Evolutionary conservation across 2,329 filamentous ascomycete genomes (phyloP), one percentile per base, ranked within the genome.

Genomic region (Whalleya microplaca): DNA sequence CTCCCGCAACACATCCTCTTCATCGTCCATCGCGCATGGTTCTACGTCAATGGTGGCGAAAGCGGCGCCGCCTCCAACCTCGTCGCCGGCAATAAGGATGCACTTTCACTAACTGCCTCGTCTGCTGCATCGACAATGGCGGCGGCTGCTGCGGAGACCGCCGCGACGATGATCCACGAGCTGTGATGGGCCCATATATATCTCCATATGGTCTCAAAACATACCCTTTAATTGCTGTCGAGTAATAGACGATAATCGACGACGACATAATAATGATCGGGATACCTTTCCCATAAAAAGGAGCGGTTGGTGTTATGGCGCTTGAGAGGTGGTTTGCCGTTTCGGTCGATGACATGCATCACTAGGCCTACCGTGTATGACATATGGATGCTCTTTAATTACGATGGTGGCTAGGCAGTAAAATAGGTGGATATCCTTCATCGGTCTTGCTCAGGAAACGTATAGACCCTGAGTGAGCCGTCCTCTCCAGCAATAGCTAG

Each of bases 41-140:
- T 97, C 81, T 99, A 99, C 81, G 91, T 92, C 74, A 88, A 88
- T 63, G 95, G 95, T 65, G 92, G 96, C 71, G 83, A 85, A 56
- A 63, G 61, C 53, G 56, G 61, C 42, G 51, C 59, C 54, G 62
- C 58, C 12, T 61, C 64, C 12, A 78, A 82, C 55, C 45, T 69
- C 18, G 56, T 64, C 44, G 64, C 78, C 57, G 76, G 76, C 37
- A 78, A 75, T 20, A 77, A 78, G 68, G 75, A 74, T 32, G 75
- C 75, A 12, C 71, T 75, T 41, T 73, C 73, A 19, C 73, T 75
- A 32, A 75, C 73, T 12, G 73, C 75, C 59, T 73, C 74, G 19
- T 64, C 57, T 18, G 41, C 59, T 20, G 64, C 64, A 21, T 65
- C 64, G 8, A 62, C 71, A 2, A 63, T 62, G 20, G 68, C 68